Evolutionary conservation across 2,329 filamentous ascomycete species (phyloP), one percentile per base, ranked within the genome.

Genomic region (Aspergillus uvarum): DNA sequence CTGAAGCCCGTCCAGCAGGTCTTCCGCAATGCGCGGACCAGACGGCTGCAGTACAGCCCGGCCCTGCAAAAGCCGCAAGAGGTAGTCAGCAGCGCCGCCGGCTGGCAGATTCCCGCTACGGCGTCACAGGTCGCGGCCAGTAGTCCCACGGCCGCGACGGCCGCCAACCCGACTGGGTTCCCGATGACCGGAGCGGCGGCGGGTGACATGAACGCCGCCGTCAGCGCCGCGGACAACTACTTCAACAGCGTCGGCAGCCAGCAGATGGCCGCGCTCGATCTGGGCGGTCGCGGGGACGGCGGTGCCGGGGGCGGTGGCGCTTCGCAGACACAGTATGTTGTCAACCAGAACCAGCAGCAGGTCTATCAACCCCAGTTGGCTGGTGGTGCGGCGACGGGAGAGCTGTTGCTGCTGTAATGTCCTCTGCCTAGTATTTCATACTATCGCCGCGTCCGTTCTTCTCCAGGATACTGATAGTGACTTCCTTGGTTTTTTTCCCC

Each of bases 1-100:
- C 86, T 99, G 53, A 99, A 99, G 76, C 95, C 95, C 3, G 94
- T 99, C 5, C 92, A 98, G 74, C 94, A 95, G 56, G 95, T 99
- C 10, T 99, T 99, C 82, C 89, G 95, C 59, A 89, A 89, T 19
- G 94, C 95, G 12, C 86, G 95, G 14, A 89, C 91, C 1, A 85
- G 92, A 22, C 88, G 87, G 59, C 82, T 99, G 2, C 83, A 87
- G 58, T 91, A 96, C 56, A 94, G 89, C 2, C 93, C 94, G 0
- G 93, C 93, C 0, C 81, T 99, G 44, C 95, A 97, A 77, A 88
- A 86, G 64, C 85, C 85, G 1, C 82, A 82, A 19, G 77, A 84
- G 63, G 73, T 81, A 31, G 64, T 67, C 53, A 68, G 67, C 26
- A 70, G 69, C 11, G 67, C 60, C 21, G 68, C 69, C 26, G 8